Evolutionary conservation across 495 filamentous ascomycete genomes (phyloP), one percentile per base, ranked within the genome.

Genomic region (Collariella sp.): DNA sequence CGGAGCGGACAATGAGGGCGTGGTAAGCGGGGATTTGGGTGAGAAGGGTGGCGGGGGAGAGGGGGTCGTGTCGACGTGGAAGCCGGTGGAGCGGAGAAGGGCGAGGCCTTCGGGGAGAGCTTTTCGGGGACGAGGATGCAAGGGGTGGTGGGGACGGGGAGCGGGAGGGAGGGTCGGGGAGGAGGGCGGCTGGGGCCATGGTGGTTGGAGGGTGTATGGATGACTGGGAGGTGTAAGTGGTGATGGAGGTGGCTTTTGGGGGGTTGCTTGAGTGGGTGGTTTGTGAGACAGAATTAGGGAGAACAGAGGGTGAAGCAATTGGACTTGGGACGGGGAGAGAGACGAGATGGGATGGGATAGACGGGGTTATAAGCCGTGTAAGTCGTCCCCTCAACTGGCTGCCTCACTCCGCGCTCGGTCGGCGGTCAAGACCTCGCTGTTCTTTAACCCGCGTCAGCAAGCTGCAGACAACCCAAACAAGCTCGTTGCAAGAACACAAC

Each of bases 81-180:
- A 77, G 18, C 72, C 70, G 9, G 63, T 69, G 12, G 73, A 69
- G 42, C 39, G 58, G 19, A 88, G 74, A 7, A 86, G 66, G 35
- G 79, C 72, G 12, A 88, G 76, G 26, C 84, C 84, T 68, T 88
- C 85, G 13, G 78, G 72, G 84, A 87, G 46, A 88, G 76, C 63
- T 85, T 87, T 63, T 88, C 84, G 1, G 84, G 78, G 16, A 86
- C 80, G 35, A 88, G 80, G 57, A 87, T 79, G 56, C 79, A 80
- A 33, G 46, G 23, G 58, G 15, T 47, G 43, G 11, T 2, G 58
- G 16, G 11, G 56, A 9, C 23, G 54, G 18, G 16, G 59, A 16
- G 35, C 40, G 5, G 36, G 64, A 46, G 29, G 58, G 47, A 22
- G 54, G 34, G 10, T 55, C 50, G 23, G 45, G 34, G 15, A 56